These are phyloP conservation scores for Neurospora crassa DNA, from an alignment of 2,329 filamentous ascomycete genomes.

Conservation along the genomic window DNA sequence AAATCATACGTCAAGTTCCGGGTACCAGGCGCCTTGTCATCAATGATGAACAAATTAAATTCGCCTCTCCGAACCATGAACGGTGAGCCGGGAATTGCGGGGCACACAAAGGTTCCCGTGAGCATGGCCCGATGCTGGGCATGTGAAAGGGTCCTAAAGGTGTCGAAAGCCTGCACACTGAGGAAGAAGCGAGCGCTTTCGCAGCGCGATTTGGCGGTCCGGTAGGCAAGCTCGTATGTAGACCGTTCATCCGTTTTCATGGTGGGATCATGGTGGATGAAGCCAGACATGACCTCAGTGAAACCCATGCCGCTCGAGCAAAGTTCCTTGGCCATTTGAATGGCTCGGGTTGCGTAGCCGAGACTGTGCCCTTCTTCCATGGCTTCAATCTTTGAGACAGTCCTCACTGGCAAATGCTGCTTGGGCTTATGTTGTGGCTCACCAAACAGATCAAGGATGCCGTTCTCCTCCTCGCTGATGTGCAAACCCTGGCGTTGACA, in stretches of 20 bases:
- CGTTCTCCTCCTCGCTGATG: conserved; percentile 37
- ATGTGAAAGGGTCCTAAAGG: conserved; percentile 34
- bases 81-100: conserved; percentile 43
- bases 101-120: conserved; percentile 50
- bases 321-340: conserved; percentile 32
- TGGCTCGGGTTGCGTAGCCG: conserved; percentile 26
- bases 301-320: conserved; percentile 47
- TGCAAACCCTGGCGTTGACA: conserved; percentile 29
- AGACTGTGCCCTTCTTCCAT: conserved; percentile 29
- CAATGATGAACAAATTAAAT: conserved; percentile 46
- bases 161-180: conserved; percentile 47
- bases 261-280: conserved; percentile 38
- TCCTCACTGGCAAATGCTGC: conserved; percentile 10
- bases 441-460: conserved; percentile 44
- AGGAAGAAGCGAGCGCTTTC: conserved; percentile 50
- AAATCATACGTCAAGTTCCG: conserved; percentile 53
- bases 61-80: conserved; percentile 50
- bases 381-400: conserved; percentile 12
- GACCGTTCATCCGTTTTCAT: conserved; percentile 34
- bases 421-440: conserved; percentile 30
- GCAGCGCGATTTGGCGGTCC: conserved; percentile 41
- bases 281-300: conserved; percentile 55
- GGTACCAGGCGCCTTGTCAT: conserved; percentile 45
- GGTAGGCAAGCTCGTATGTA: conserved; percentile 44
- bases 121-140: conserved; percentile 42